Conservation (phyloP, 345 rosid genomes). For the Brassica cretica region DNA sequence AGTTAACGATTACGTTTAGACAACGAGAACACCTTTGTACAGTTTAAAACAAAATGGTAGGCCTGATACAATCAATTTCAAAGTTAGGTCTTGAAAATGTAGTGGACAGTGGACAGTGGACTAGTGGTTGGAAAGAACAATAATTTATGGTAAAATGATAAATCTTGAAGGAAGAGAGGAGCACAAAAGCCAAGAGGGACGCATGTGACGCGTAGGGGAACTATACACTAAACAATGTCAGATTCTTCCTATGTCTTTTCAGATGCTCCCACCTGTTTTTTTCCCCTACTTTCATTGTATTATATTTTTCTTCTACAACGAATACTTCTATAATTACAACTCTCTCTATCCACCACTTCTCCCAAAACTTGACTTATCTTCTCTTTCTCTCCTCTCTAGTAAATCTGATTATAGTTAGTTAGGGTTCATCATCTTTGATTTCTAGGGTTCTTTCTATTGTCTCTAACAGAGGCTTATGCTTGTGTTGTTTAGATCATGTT, state of each 20-base stretch:
- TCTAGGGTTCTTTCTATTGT: neutral
- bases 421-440: conserved; percentile 12
- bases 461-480: neutral
- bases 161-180: neutral
- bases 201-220: conserved; percentile 45
- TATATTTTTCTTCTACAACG: neutral
- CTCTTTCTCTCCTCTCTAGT: conserved; percentile 1
- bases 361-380: neutral
- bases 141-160: neutral
- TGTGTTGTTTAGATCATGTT: neutral
- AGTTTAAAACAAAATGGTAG: neutral
- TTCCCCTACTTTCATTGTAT: neutral
- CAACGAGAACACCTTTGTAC: neutral
- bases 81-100: conserved; percentile 3
- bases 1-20: neutral
- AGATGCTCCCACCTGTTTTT: conserved; percentile 36
- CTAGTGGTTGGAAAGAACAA: conserved; percentile 24
- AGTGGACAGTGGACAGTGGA: conserved; percentile 11
- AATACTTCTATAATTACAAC: conserved; percentile 38
- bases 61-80: neutral
- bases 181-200: conserved; percentile 34
- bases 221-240: conserved; percentile 40
- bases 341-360: neutral
- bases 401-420: neutral
- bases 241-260: conserved; percentile 36